phyloP scores from a whole-genome alignment of 768 basidiomycete species.

The Tylopilus subfusipes region DNA sequence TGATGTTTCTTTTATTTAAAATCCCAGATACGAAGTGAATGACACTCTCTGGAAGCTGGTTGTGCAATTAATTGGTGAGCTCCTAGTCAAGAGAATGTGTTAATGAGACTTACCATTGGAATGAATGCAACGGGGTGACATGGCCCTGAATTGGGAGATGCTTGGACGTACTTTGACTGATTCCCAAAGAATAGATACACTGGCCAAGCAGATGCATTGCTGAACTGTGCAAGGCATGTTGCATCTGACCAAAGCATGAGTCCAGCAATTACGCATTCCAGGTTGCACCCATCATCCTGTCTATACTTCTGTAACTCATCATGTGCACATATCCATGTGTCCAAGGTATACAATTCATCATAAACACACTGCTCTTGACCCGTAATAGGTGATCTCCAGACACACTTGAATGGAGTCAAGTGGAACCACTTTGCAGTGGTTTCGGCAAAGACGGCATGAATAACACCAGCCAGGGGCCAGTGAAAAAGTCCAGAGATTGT shows the following conservation, averaged over 20 bases:
- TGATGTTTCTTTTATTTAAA: not conserved
- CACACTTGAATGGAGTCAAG: constrained; percentile 22
- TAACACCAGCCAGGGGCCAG: constrained; percentile 16
- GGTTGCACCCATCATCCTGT: constrained; percentile 9
- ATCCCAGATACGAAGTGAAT: not conserved
- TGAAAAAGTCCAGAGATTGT: constrained; percentile 28
- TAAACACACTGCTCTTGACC: constrained; percentile 14
- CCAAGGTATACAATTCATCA: constrained; percentile 26
- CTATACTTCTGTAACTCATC: constrained; percentile 20
- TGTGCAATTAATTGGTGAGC: no score
- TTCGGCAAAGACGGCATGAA: constrained; percentile 9
- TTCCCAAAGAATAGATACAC: no score
- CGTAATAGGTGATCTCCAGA: constrained; percentile 13
- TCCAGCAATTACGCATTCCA: constrained; percentile 10
- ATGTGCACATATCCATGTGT: constrained; percentile 21
- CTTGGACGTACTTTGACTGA: not conserved
- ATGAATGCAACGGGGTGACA: not conserved
- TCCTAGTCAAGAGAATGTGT: not conserved
- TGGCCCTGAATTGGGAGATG: not conserved
- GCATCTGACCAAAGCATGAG: constrained; percentile 19
- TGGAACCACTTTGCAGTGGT: constrained; percentile 16
- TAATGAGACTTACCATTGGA: not conserved
- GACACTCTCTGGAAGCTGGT: not conserved
- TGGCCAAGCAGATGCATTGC: constrained; percentile 15
- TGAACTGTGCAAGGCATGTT: constrained; percentile 10